A percentile compares a stretch with the other conserved stretches of the same genome.
phyloP scores from a whole-genome alignment of 768 basidiomycete genomes.

The Hypholoma fasciculare region DNA sequence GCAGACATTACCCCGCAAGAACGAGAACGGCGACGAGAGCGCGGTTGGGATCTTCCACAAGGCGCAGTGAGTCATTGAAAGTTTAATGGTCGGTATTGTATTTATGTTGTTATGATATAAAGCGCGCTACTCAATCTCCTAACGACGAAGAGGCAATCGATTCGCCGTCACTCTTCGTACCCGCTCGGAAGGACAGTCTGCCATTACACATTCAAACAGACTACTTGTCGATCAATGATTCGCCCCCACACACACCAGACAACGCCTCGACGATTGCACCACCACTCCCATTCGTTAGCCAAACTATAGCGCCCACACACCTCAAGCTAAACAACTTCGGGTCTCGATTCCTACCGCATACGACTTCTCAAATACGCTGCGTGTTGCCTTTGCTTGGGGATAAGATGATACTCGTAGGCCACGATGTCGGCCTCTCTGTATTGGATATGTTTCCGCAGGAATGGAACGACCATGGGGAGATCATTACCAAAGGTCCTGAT shows the following conservation, averaged over 20 bases:
- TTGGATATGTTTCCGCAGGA: constrained; percentile 82
- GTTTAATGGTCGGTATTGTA: too few relatives aligned
- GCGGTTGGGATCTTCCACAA: constrained; percentile 65
- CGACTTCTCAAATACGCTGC: constrained; percentile 73
- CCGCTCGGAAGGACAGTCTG: background rate
- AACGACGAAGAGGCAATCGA: too few relatives aligned
- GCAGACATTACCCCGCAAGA: constrained; percentile 63
- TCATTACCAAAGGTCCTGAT: constrained; percentile 59
- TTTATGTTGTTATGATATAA: too few relatives aligned
- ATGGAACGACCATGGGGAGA: constrained; percentile 52
- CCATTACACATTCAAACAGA: constrained; percentile 48
- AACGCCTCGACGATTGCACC: constrained; percentile 30
- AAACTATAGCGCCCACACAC: constrained; percentile 59
- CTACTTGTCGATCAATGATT: constrained; percentile 31
- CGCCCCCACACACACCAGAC: constrained; percentile 25
- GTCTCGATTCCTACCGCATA: constrained; percentile 82
- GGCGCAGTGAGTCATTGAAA: too few relatives aligned
- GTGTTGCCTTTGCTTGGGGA: constrained; percentile 69
- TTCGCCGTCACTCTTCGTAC: background rate
- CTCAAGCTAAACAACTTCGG: constrained; percentile 77
- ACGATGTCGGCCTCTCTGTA: constrained; percentile 78
- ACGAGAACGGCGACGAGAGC: constrained; percentile 50
- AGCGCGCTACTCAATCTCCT: too few relatives aligned
- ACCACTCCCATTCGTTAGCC: constrained; percentile 46
- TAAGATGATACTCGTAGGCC: constrained; percentile 72